Evolutionary conservation across 192 early-diverging fungal species (phyloP), one percentile per base, ranked within the genome.

Genomic region (Thoreauomyces humboldtii): DNA sequence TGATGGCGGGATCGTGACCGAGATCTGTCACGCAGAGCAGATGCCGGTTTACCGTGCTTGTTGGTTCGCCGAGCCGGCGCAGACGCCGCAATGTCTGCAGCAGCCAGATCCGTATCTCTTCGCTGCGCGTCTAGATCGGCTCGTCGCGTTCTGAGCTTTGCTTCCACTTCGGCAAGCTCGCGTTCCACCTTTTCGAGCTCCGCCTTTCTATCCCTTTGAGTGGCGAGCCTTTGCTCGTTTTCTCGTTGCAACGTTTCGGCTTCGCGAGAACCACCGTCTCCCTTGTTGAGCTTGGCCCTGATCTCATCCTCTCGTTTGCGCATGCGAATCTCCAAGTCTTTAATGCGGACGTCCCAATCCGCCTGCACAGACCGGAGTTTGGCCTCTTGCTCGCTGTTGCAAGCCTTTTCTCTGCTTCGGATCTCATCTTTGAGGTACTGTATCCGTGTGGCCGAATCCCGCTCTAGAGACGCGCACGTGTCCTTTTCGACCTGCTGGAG

Each of bases 341-440:
- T 52, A 1, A 52, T 24, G 50, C 27, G n/a, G 12, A 14, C 25
- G 14, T 52, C 50, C n/a, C 17, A 14, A 24, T n/a, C 50, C 25
- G 15, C 50, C 50, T 52, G n/a, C 0, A 52, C 25, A 21, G 15
- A 14, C 14, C 21, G 27, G n/a, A 52, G 21, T 52, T 52, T 52
- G 21, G 28, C 28, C 15, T 61, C 59, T 5, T 37, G 33, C 37
- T 38, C 55, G 21, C 38, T 58, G 34, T 61, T 67, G 7, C 44
- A 31, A 0, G 31, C 60, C 15, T 62, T 5, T 27, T 52, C 41
- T 28, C 33, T 56, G 7, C 19, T 32, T 19, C 38, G 33, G 7
- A 38, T n/a, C 14, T 59, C 55, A 15, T 58, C 32, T 58, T 38
- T 19, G 14, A 68, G 21, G 24, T 33, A 24, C 21, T 38, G 15